Evolutionary conservation across 2,329 filamentous ascomycete genomes (phyloP).

Genomic region (Sclerotinia nivalis): DNA sequence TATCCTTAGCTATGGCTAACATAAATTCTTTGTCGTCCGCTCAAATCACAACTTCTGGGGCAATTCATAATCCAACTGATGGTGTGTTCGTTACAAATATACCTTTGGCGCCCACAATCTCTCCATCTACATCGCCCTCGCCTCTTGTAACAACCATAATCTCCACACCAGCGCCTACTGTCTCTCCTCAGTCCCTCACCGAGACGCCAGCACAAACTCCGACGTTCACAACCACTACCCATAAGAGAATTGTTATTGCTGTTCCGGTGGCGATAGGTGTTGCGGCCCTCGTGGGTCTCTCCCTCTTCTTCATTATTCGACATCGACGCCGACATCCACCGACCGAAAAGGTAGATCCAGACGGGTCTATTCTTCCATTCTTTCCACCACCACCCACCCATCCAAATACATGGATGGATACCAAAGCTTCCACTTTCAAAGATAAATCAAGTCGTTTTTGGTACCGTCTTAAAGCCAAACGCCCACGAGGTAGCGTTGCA

Average conservation of each 20-base stretch:
- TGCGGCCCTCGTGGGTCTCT: not conserved
- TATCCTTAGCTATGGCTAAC: not conserved
- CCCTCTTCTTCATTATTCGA: constrained; percentile 6
- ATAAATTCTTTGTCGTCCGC: constrained; percentile 14
- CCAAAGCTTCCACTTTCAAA: not conserved
- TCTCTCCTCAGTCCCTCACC: not conserved
- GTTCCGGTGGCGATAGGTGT: not conserved
- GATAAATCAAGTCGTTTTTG: not conserved
- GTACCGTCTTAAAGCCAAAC: not conserved
- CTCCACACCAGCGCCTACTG: not conserved
- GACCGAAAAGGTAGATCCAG: not conserved
- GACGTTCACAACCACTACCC: not conserved
- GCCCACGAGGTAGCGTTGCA: constrained; percentile 5
- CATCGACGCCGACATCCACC: not conserved
- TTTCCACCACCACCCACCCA: constrained; percentile 22
- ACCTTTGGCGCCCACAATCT: not conserved
- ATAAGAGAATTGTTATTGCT: not conserved
- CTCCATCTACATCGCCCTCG: not conserved
- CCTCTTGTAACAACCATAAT: not conserved
- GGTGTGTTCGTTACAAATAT: constrained; percentile 2
- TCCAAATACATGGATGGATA: constrained; percentile 19
- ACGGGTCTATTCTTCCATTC: constrained; percentile 18
- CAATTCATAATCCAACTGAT: constrained; percentile 15
- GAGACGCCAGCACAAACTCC: not conserved
- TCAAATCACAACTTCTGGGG: constrained; percentile 12